These are phyloP conservation scores for Colletotrichum tropicale DNA, from an alignment of 2,329 filamentous ascomycete genomes.

Conservation along the genomic window DNA sequence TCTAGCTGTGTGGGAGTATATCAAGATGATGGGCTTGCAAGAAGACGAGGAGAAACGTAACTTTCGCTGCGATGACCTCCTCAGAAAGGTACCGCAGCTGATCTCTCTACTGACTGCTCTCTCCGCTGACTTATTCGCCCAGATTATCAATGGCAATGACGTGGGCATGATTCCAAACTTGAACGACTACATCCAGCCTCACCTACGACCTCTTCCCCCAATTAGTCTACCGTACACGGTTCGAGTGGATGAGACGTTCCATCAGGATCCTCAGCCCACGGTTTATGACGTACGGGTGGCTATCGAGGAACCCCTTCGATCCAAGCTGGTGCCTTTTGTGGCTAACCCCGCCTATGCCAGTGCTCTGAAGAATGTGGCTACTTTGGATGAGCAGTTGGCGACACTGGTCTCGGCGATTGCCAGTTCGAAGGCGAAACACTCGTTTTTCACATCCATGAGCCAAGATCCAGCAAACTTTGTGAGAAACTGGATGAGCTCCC, in stretches of 20 bases:
- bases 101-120: neutral
- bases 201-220: conserved; percentile 80
- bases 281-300: conserved; percentile 89
- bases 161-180: conserved; percentile 86
- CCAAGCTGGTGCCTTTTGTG: conserved; percentile 67
- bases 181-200: conserved; percentile 77
- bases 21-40: conserved; percentile 82
- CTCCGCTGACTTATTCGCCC: conserved; percentile 3
- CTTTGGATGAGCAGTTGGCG: conserved; percentile 85
- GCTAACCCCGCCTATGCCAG: conserved; percentile 72
- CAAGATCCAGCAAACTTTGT: conserved; percentile 86
- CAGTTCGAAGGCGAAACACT: conserved; percentile 87
- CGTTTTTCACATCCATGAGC: conserved; percentile 80
- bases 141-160: conserved; percentile 78
- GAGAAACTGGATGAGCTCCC: conserved; percentile 85
- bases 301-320: conserved; percentile 81
- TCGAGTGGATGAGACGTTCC: conserved; percentile 85
- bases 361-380: conserved; percentile 76
- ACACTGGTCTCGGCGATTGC: conserved; percentile 81
- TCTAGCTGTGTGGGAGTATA: conserved; percentile 95
- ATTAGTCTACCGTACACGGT: conserved; percentile 91
- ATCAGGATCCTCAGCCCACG: conserved; percentile 76
- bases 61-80: conserved; percentile 85
- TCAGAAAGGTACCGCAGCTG: conserved; percentile 71
- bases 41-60: conserved; percentile 95